Conservation (phyloP, 192 early-diverging fungal genomes). For the Umbelopsis ramanniana region DNA sequence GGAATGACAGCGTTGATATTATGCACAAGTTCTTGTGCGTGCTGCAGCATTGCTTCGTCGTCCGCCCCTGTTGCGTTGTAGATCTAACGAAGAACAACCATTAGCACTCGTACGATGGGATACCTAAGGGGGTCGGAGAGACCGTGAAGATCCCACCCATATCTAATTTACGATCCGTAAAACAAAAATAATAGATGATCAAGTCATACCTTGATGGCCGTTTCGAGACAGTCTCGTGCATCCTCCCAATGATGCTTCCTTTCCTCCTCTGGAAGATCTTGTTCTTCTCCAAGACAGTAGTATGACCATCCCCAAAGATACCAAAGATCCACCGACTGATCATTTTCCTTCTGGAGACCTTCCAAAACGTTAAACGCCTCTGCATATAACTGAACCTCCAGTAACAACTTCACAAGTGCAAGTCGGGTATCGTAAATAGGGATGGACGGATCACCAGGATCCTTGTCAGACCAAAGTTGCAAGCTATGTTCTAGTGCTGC, state of each 20-base stretch:
- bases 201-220: slow-evolving; percentile 56
- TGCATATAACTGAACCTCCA: slow-evolving; percentile 83
- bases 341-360: slow-evolving; percentile 86
- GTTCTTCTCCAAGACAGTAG: slow-evolving; percentile 71
- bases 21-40: slow-evolving; percentile 69
- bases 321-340: slow-evolving; percentile 90
- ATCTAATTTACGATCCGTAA: not conserved
- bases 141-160: too few relatives aligned
- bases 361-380: slow-evolving; percentile 82
- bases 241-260: slow-evolving; percentile 63
- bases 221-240: slow-evolving; percentile 80
- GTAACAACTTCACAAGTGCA: slow-evolving; percentile 78
- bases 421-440: slow-evolving; percentile 89
- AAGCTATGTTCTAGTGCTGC: slow-evolving; percentile 67
- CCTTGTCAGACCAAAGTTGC: slow-evolving; percentile 71
- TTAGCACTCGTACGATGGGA: not conserved
- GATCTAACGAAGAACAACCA: slow-evolving; percentile 47
- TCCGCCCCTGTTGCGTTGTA: slow-evolving; percentile 63
- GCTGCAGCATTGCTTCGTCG: slow-evolving; percentile 70
- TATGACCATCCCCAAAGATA: slow-evolving; percentile 97
- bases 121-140: too few relatives aligned
- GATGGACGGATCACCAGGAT: slow-evolving; percentile 54
- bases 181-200: not conserved
- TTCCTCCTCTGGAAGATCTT: slow-evolving; percentile 49
- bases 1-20: slow-evolving; percentile 61